Base-by-base conservation (phyloP, 225 moss, liverwort and hornwort genomes). In the Anthoceros angustus region DNA sequence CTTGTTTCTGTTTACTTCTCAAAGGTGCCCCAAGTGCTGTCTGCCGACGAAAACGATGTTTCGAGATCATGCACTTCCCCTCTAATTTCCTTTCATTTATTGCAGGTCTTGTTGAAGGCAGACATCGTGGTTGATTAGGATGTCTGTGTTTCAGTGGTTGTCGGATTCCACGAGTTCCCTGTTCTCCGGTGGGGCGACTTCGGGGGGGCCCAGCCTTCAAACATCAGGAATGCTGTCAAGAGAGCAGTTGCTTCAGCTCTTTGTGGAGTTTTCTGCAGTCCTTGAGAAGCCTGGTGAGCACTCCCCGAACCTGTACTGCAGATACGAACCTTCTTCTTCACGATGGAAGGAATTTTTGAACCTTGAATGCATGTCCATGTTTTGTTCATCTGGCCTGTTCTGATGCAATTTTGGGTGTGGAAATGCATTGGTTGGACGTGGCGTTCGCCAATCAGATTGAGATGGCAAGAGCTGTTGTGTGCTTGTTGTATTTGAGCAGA, bases 201-300 rank as follows among this genome's bases (percentile, higher is more conserved):
- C 23, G 15, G 50, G 78, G 42, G 77, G 73, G 45, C 69, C 79
- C 40, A 71, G 71, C 71, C 60, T 82, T 55, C 84, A 84, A 69
- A 69, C 69, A 66, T 70, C 79, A 0, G 84, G 84, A 63, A 84
- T 84, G 84, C 84, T 84, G 63, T 82, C 77, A 0, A 82, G 79
- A 67, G 77, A 81, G 63, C 84, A 84, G 74, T 77, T 84, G 23
- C 77, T 72, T 63, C 75, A 75, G 41, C 61, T 84, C 61, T 84
- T 84, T 69, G 71, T 66, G 45, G 84, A 84, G 62, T 84, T 81
- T 24, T 82, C 81, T 11, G 66, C 62, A 23, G 75, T 75, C 65
- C 81, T 84, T 49, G 84, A 84, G 32, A 73, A 75, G 62, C 84
- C 79, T 64, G 84, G 84, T 81, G 41, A 76, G 81, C 48, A 66